Conservation (phyloP, 768 basidiomycete genomes). For the Leucocoprinus birnbaumii region DNA sequence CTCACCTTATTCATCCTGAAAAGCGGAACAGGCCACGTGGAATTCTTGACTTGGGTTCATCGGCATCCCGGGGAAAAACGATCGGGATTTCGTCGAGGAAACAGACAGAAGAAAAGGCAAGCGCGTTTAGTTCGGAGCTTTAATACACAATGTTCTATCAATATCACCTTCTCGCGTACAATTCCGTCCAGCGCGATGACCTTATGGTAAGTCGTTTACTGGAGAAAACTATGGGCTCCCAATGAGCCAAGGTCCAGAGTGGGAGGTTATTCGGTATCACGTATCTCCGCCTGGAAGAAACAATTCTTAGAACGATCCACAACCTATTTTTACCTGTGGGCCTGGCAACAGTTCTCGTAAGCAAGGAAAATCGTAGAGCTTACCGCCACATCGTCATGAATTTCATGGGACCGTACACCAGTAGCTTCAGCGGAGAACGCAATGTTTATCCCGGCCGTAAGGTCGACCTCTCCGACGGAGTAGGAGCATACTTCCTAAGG, state of each 20-base stretch:
- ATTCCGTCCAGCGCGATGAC: not conserved
- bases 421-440: too few relatives aligned
- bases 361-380: too few relatives aligned
- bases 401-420: too few relatives aligned
- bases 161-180: not conserved
- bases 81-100: not conserved
- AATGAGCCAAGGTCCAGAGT: not conserved
- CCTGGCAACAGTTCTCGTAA: too few relatives aligned
- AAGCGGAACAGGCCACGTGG: constrained; percentile 3
- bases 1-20: not conserved
- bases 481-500: too few relatives aligned
- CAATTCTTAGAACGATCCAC: not conserved
- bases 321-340: too few relatives aligned
- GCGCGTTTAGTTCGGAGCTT: constrained; percentile 3
- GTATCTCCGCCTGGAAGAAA: not conserved
- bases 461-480: too few relatives aligned
- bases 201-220: not conserved
- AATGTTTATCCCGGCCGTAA: too few relatives aligned
- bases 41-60: not conserved
- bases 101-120: not conserved
- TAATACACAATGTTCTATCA: not conserved
- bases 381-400: too few relatives aligned
- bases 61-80: not conserved
- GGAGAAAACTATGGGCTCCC: not conserved
- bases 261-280: not conserved